Percentiles rank a stretch among this genome's conserved stretches.
Evolutionary conservation across 179 eudicot species (phyloP).

Genomic region (Beta macrorhiza): DNA sequence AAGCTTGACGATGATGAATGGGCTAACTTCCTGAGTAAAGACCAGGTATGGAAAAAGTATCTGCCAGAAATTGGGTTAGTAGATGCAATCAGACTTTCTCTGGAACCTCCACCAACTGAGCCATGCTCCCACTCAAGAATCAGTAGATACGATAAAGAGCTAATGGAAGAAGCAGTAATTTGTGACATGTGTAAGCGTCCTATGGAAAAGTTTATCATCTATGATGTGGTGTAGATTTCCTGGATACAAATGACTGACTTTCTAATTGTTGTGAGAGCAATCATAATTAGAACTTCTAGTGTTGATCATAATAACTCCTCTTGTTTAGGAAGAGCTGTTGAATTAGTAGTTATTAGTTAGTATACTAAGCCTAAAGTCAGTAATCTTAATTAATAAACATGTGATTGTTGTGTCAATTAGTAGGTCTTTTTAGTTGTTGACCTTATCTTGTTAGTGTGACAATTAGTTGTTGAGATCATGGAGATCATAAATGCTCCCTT

Average conservation of each 20-base stretch:
- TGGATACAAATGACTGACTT: neutral
- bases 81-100: constrained; percentile 44
- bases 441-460: too few relatives aligned
- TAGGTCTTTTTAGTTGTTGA: too few relatives aligned
- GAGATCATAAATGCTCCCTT: too few relatives aligned
- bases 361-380: too few relatives aligned
- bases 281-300: neutral
- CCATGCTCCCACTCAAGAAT: constrained; percentile 41
- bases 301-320: neutral
- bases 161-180: constrained; percentile 25
- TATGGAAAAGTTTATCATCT: constrained; percentile 36
- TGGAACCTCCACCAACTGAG: constrained; percentile 30
- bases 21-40: constrained; percentile 28
- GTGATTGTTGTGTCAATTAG: too few relatives aligned
- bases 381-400: too few relatives aligned
- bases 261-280: neutral
- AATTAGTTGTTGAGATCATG: too few relatives aligned
- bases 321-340: too few relatives aligned
- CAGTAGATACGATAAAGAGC: constrained; percentile 36
- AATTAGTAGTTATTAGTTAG: too few relatives aligned
- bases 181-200: constrained; percentile 52
- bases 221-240: constrained; percentile 21
- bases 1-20: constrained; percentile 37
- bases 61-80: constrained; percentile 43
- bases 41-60: constrained; percentile 33